Evolutionary conservation across 768 basidiomycete genomes (phyloP), one percentile per base, ranked within the genome.

Genomic region (Mycena maculata): DNA sequence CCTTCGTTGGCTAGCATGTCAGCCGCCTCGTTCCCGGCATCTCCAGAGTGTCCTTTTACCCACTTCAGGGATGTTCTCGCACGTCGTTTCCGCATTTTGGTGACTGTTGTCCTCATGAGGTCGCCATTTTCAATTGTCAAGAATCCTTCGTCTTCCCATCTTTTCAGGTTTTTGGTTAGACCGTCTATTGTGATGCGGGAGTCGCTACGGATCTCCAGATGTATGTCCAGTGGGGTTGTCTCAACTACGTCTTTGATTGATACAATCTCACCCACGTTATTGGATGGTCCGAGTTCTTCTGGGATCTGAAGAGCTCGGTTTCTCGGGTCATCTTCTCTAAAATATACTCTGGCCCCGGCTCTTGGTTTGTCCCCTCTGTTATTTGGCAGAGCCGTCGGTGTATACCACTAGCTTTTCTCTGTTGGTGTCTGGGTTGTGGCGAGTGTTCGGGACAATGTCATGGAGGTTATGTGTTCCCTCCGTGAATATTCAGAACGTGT

Each of bases 401-500:
- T 36, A 36, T 6, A 36, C 33, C 5, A 44, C 22, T 47, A 6
- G n/a, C 12, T 3, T 23, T 25, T 31, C 7, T 18, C 8, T 27
- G 30, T 20, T 36, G 41, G 2, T 13, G 50, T 31, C 16, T 18
- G 2, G 28, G n/a, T 27, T 22, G 20, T 30, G 28, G 22, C 36
- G 28, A 36, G 44, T 31, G 44, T 50, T 39, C 27, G 55, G 38
- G 11, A 20, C 36, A 13, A 23, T 57, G 38, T 30, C 2, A 7
- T 30, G 11, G 11, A 18, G 30, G 39, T 55, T n/a, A n/a, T n/a
- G n/a, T 64, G 12, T n/a, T 13, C 16, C 52, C 4, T 61, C 18
- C 2, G 66, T 63, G 22, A 71, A 71, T 0, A 71, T 60, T 31
- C 70, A 23, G 60, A 68, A 68, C 0, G n/a, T 39, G n/a, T 67